phyloP scores from a whole-genome alignment of 2,329 filamentous ascomycete genomes.

The Mycosphaerella sp. region DNA sequence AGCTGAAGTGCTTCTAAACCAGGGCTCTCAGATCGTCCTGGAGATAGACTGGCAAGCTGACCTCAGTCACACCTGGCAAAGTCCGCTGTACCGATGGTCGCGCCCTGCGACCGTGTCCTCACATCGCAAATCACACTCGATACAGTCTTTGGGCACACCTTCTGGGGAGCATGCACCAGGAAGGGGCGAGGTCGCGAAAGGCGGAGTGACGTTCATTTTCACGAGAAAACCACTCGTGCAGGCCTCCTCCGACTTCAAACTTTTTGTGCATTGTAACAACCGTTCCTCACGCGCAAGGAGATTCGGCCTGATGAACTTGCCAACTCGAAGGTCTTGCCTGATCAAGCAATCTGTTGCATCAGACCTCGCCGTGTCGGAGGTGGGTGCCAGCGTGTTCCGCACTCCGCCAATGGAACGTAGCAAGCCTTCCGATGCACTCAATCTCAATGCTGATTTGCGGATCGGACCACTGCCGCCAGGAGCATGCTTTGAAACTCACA shows the following conservation, averaged over 20 bases:
- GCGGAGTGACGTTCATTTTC: conserved; percentile 69
- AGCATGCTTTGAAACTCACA: conserved; percentile 66
- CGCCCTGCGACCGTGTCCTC: conserved; percentile 18
- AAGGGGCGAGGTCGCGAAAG: background rate
- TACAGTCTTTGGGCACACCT: conserved; percentile 10
- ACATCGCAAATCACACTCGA: conserved; percentile 13
- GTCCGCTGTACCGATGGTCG: conserved; percentile 27
- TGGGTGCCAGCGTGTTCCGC: conserved; percentile 19
- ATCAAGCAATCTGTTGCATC: background rate
- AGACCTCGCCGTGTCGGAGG: conserved; percentile 7
- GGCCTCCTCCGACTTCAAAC: conserved; percentile 62
- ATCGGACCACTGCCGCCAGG: conserved; percentile 66
- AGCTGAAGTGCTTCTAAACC: conserved; percentile 21
- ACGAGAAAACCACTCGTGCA: conserved; percentile 55
- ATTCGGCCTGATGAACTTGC: conserved; percentile 55
- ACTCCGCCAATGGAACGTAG: conserved; percentile 36
- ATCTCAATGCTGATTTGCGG: conserved; percentile 66
- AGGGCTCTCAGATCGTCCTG: conserved; percentile 22
- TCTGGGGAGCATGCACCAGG: conserved; percentile 7
- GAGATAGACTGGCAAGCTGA: conserved; percentile 27
- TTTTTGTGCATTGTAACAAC: conserved; percentile 72
- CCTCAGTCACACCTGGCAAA: conserved; percentile 15
- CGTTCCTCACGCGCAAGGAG: conserved; percentile 58
- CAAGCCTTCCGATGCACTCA: conserved; percentile 64
- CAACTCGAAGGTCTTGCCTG: conserved; percentile 3